Conservation (phyloP, 2,329 filamentous ascomycete species). For the Arthrobotrys pseudoclavata region DNA sequence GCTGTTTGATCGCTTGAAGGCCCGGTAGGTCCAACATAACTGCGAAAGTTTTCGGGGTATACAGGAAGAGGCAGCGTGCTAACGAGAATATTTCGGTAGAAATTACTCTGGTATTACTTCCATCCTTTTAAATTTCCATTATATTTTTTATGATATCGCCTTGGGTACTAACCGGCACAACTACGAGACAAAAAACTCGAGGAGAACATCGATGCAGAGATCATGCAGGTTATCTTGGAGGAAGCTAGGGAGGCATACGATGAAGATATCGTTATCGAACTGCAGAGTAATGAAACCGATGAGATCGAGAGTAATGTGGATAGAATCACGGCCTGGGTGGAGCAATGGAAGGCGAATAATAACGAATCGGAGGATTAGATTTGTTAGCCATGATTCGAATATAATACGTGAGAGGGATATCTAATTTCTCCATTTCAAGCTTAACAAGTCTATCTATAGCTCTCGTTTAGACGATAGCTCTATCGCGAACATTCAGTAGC, state of each 20-base stretch:
- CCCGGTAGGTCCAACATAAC: conserved; percentile 72
- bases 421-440: conserved; percentile 15
- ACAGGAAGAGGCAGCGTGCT: background rate
- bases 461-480: background rate
- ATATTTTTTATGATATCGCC: too few relatives aligned
- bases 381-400: background rate
- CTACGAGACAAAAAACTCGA: conserved; percentile 85
- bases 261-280: conserved; percentile 87
- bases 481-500: background rate
- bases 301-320: conserved; percentile 92
- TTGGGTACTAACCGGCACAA: conserved; percentile 4
- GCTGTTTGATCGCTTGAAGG: conserved; percentile 85
- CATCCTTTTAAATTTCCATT: conserved; percentile 10
- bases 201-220: conserved; percentile 96
- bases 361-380: conserved; percentile 56
- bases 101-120: conserved; percentile 28
- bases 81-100: background rate
- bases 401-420: background rate
- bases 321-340: conserved; percentile 83
- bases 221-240: conserved; percentile 93
- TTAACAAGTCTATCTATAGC: conserved; percentile 7
- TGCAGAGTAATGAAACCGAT: conserved; percentile 83
- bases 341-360: conserved; percentile 82
- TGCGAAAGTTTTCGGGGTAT: background rate
- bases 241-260: conserved; percentile 91